Evolutionary conservation across 169 alveolate species (phyloP).

Genomic region (Neospora caninum): DNA sequence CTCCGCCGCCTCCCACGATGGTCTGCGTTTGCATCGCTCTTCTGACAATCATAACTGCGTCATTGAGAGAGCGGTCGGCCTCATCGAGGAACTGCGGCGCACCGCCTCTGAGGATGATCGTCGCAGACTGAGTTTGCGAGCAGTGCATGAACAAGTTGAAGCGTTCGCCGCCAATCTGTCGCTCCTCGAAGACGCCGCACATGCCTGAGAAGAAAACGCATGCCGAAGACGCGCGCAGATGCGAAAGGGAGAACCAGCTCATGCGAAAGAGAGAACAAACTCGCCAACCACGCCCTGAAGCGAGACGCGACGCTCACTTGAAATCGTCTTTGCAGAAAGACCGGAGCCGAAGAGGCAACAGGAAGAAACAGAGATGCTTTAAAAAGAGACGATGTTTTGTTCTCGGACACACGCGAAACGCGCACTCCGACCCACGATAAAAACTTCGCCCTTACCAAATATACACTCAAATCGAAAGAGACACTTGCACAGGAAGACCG

Average conservation of each 20-base stretch:
- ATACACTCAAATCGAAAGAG: too few species aligned
- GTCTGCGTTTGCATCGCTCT: slow-evolving; percentile 91
- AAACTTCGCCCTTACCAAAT: too few species aligned
- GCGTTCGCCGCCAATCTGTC: slow-evolving; percentile 97
- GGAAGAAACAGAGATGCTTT: too few species aligned
- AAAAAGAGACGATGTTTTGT: too few species aligned
- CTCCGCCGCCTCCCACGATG: slow-evolving; percentile 98
- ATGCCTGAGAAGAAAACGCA: slow-evolving; percentile 84
- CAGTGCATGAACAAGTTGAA: slow-evolving; percentile 95
- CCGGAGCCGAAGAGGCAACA: too few species aligned
- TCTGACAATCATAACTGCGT: slow-evolving; percentile 96
- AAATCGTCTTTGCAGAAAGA: too few species aligned
- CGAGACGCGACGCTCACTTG: neutral
- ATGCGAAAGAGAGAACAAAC: neutral
- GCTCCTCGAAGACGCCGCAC: slow-evolving; percentile 96
- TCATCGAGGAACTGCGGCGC: slow-evolving; percentile 98
- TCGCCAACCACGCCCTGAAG: too few species aligned
- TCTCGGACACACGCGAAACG: too few species aligned
- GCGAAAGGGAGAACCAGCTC: neutral
- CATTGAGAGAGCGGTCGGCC: slow-evolving; percentile 97
- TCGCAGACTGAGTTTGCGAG: slow-evolving; percentile 90
- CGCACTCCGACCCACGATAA: too few species aligned
- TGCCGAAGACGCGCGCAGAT: neutral
- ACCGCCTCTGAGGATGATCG: slow-evolving; percentile 97
- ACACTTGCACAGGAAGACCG: too few species aligned